phyloP scores from a whole-genome alignment of 331 rosid genomes.

The Acacia pycnantha region DNA sequence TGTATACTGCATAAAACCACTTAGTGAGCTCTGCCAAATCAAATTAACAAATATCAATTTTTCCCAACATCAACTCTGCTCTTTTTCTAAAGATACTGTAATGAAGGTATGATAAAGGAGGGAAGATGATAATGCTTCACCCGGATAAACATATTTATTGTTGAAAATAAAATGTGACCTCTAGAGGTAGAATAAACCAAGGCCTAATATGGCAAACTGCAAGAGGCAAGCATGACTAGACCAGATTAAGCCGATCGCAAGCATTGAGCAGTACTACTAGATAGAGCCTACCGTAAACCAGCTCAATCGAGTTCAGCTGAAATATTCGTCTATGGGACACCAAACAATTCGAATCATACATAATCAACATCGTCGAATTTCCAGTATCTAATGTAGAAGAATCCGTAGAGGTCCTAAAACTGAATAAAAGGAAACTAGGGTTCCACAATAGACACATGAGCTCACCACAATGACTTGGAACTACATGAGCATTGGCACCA shows the following conservation, averaged over 20 bases:
- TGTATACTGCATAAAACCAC: not conserved
- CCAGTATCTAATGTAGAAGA: not conserved
- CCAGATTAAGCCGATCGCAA: not conserved
- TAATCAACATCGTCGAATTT: not conserved
- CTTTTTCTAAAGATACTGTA: not conserved
- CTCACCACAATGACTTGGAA: slow-evolving; percentile 85
- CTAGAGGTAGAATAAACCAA: not conserved
- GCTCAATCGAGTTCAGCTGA: not conserved
- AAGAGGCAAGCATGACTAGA: not conserved
- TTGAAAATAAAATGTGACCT: not conserved
- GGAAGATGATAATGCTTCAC: not conserved
- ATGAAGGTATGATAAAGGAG: not conserved
- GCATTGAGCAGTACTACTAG: not conserved
- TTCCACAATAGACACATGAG: not conserved
- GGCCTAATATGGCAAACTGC: not conserved
- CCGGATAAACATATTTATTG: not conserved
- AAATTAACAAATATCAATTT: slow-evolving; percentile 12
- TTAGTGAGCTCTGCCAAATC: not conserved
- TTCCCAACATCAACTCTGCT: not conserved
- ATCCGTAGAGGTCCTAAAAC: not conserved
- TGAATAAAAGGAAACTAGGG: slow-evolving; percentile 17
- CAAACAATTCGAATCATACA: not conserved
- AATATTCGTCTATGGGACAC: not conserved
- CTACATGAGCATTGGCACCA: slow-evolving; percentile 57
- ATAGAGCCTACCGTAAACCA: not conserved